Evolutionary conservation across 306 rosid genomes (phyloP), one percentile per base, ranked within the genome.

Genomic region (Urtica urens): DNA sequence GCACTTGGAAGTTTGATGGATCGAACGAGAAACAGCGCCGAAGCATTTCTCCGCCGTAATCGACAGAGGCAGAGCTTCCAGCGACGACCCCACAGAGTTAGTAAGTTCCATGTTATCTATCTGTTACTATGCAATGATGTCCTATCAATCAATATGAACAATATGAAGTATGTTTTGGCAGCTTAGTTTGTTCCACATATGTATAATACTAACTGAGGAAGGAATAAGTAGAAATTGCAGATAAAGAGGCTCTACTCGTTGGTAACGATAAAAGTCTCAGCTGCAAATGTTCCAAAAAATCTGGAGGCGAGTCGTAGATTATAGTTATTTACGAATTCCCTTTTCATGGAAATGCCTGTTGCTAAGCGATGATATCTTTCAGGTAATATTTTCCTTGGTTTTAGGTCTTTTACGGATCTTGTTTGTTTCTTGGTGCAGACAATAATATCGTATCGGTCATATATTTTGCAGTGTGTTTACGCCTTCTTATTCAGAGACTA

Each of bases 401-500:
- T 6, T 25, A 18, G 23, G 20, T 30, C 15, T 2, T 21, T 12
- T 53, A n/a, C n/a, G n/a, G n/a, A n/a, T n/a, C n/a, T n/a, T n/a
- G n/a, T n/a, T n/a, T n/a, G n/a, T n/a, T n/a, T n/a, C n/a, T n/a
- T n/a, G n/a, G n/a, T n/a, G n/a, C n/a, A n/a, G n/a, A n/a, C n/a
- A n/a, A n/a, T n/a, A n/a, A n/a, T n/a, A n/a, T n/a, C n/a, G n/a
- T n/a, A n/a, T n/a, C n/a, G n/a, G n/a, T n/a, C n/a, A n/a, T n/a
- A n/a, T n/a, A n/a, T n/a, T n/a, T 12, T 87, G 81, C 79, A 87
- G 96, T 69, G 96, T 87, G 39, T 83, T 87, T 59, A 87, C 96
- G 29, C 96, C 96, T 6, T 87, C 83, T 67, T 87, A 87, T 67
- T 81, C 96, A 29, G 96, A 87, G 79, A 44, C 59, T 87, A 69